Evolutionary conservation across 2,329 filamentous ascomycete genomes (phyloP), one percentile per base, ranked within the genome.

Genomic region (Fusarium multiceps): DNA sequence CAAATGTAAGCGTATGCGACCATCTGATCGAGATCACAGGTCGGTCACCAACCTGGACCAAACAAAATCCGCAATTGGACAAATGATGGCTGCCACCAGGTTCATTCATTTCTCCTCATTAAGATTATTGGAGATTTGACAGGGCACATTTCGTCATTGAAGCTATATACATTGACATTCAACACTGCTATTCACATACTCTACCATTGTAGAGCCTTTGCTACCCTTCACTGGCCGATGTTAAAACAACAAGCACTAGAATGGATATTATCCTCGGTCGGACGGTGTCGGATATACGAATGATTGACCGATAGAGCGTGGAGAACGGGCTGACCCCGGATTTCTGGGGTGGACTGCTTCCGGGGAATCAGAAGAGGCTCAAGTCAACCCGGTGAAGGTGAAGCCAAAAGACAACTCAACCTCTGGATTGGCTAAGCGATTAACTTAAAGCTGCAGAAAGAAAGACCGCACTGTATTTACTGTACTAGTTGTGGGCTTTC

Each of bases 251-350:
- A 23, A 25, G 13, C 7, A 20, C 8, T 50, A 27, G 13, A 34
- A 27, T 10, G 27, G 10, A 28, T 12, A 16, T 46, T 51, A 70
- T 51, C 68, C 68, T 70, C 67, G 68, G 59, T 74, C 69, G 66
- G 72, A 67, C 37, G 2, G 37, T 40, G 55, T 67, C 66, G 59
- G 27, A 28, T 28, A 28, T 28, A 28, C 27, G 27, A 28, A 28
- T 28, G 11, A 5, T 28, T 28, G 27, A 28, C 27, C 27, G 27
- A 28, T 28, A 28, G 27, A 55, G 54, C 50, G 61, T 47, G 61
- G 58, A 51, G 66, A 68, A 68, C 14, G 8, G 30, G 51, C 55
- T 50, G 51, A 74, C 71, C 72, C 73, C 69, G 46, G 71, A 71
- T 69, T 71, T 28, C 27, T 28, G 27, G 27, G 11, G 27, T 28